A percentile compares a stretch with the other conserved stretches of the same genome.
phyloP scores from a whole-genome alignment of 164 flowering plant genomes.

The Brasenia schreberi region DNA sequence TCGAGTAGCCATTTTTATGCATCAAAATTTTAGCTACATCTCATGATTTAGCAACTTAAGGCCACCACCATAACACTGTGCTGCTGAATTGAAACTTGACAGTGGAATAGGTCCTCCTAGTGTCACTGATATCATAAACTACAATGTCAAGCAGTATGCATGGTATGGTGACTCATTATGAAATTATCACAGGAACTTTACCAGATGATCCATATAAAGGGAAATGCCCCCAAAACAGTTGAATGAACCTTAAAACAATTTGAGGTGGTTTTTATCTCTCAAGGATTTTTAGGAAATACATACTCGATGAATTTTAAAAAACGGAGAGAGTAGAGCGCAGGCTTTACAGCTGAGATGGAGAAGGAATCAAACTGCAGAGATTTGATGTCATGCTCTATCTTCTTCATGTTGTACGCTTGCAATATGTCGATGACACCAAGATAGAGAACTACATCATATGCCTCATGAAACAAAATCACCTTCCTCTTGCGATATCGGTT shows the following conservation, averaged over 20 bases:
- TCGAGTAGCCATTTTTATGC: neutral
- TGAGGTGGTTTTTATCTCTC: conserved; percentile 3
- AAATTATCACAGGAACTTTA: neutral
- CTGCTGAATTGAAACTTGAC: neutral
- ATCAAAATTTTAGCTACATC: neutral
- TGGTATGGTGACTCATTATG: neutral
- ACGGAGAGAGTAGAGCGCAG: conserved; percentile 54
- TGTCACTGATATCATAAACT: neutral
- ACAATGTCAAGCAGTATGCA: neutral
- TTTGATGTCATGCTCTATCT: conserved; percentile 76
- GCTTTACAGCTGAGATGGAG: conserved; percentile 71
- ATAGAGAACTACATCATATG: conserved; percentile 80
- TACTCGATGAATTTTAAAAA: conserved; percentile 58
- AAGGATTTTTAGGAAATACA: conserved; percentile 43
- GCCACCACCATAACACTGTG: neutral
- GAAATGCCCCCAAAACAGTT: neutral
- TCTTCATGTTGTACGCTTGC: conserved; percentile 69
- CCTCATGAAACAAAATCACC: conserved; percentile 40
- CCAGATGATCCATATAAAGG: neutral
- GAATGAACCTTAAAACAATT: neutral
- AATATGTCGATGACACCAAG: conserved; percentile 86
- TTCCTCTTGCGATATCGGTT: conserved; percentile 28
- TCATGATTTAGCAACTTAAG: neutral
- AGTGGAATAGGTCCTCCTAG: neutral
- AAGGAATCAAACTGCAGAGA: conserved; percentile 56